Percentiles rank a stretch among this genome's conserved stretches.
These are phyloP conservation scores for Fusarium oxysporum DNA, from an alignment of 2,329 filamentous ascomycete species.

Conservation along the genomic window DNA sequence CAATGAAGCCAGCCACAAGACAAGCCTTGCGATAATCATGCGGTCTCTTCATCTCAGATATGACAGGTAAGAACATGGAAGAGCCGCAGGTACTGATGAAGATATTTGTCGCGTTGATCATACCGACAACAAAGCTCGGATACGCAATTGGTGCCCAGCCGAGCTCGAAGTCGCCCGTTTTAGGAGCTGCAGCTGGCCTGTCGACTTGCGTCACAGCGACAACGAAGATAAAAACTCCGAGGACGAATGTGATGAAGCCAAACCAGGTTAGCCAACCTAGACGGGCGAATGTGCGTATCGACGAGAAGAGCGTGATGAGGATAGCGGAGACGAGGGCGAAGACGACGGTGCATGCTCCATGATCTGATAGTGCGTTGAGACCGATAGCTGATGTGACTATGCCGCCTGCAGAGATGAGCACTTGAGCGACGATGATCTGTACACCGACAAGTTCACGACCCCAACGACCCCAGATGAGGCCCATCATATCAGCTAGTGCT, in stretches of 20 bases:
- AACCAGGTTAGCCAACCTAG: background rate
- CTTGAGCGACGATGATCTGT: background rate
- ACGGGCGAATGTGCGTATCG: background rate
- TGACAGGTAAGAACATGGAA: background rate
- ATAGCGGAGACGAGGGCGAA: background rate
- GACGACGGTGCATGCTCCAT: background rate
- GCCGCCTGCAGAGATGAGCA: background rate
- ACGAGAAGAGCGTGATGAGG: background rate
- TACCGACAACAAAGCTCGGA: background rate
- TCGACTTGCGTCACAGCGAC: background rate
- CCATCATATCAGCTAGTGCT: background rate
- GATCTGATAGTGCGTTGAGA: background rate
- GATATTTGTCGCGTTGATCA: background rate
- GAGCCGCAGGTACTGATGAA: background rate
- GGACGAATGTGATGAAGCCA: background rate
- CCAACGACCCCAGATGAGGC: background rate
- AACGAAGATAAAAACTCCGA: background rate
- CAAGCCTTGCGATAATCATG: background rate
- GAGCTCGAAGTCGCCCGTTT: background rate
- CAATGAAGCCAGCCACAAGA: background rate
- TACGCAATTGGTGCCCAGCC: background rate
- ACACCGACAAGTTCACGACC: background rate
- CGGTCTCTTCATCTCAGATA: background rate
- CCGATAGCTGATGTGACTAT: background rate
- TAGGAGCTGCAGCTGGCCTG: background rate